Evolutionary conservation across 2,329 filamentous ascomycete genomes (phyloP).

Genomic region (Westerdykella ornata): DNA sequence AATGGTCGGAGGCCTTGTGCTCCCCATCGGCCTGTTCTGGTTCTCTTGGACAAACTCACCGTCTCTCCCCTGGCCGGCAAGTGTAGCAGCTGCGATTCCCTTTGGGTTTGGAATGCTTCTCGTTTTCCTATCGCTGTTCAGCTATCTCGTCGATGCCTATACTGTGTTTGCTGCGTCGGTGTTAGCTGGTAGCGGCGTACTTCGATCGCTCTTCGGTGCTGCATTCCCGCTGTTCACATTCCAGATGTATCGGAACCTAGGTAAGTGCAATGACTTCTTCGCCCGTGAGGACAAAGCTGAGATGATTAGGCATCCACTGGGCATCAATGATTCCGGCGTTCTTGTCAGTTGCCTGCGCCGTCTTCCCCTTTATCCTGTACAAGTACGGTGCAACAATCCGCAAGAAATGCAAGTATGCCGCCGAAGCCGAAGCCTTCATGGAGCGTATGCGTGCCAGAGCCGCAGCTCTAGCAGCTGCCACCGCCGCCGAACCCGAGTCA

Average conservation of each 20-base stretch:
- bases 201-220: conserved; percentile 71
- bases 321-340: conserved; percentile 68
- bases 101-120: conserved; percentile 57
- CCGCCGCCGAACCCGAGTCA: conserved; percentile 4
- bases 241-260: conserved; percentile 49
- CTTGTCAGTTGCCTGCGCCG: conserved; percentile 62
- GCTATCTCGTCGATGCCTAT: conserved; percentile 45
- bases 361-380: conserved; percentile 71
- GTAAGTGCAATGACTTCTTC: conserved; percentile 3
- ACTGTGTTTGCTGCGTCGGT: conserved; percentile 72
- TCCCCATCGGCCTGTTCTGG: conserved; percentile 49
- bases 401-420: conserved; percentile 61
- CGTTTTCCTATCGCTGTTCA: conserved; percentile 53
- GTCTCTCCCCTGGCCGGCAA: conserved; percentile 51
- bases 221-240: conserved; percentile 72
- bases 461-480: conserved; percentile 9
- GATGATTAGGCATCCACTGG: conserved; percentile 60
- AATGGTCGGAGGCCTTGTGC: conserved; percentile 55
- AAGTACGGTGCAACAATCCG: conserved; percentile 61
- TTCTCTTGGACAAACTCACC: conserved; percentile 44
- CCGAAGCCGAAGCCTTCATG: conserved; percentile 59
- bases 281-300: neutral
- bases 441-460: conserved; percentile 38
- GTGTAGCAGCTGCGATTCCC: conserved; percentile 46
- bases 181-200: conserved; percentile 69